Conservation (phyloP, 305 asterid genomes). For the Solanum aculeatissimum region DNA sequence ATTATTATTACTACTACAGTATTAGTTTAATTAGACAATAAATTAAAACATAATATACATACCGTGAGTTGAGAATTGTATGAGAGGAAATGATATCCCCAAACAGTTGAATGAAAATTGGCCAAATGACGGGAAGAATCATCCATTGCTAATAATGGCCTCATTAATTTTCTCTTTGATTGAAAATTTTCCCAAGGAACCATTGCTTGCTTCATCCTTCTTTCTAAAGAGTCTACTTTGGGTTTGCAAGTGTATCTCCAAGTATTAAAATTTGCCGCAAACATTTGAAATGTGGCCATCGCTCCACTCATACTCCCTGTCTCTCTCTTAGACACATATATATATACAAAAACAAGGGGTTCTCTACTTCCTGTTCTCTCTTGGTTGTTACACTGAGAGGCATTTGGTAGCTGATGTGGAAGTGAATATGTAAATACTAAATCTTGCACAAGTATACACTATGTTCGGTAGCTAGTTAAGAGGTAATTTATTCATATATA, state of each 20-base stretch:
- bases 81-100: neutral
- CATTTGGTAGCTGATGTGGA: neutral
- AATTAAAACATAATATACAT: neutral
- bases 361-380: neutral
- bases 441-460: neutral
- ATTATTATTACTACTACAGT: too few species aligned
- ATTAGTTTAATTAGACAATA: neutral
- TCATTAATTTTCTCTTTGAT: neutral
- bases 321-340: too few species aligned
- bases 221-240: neutral
- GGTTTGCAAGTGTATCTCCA: neutral
- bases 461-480: neutral
- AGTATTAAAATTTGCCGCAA: neutral
- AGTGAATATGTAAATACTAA: too few species aligned
- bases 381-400: neutral
- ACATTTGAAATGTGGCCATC: neutral
- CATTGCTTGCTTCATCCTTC: too few species aligned
- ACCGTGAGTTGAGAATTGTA: neutral
- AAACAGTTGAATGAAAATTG: neutral
- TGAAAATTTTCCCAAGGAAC: too few species aligned
- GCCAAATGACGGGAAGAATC: neutral
- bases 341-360: neutral
- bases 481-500: too few species aligned
- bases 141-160: neutral
- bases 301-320: neutral